These are phyloP conservation scores for Hanseniaspora pseudoguilliermondii DNA, from an alignment of 805 yeast species.

Conservation along the genomic window DNA sequence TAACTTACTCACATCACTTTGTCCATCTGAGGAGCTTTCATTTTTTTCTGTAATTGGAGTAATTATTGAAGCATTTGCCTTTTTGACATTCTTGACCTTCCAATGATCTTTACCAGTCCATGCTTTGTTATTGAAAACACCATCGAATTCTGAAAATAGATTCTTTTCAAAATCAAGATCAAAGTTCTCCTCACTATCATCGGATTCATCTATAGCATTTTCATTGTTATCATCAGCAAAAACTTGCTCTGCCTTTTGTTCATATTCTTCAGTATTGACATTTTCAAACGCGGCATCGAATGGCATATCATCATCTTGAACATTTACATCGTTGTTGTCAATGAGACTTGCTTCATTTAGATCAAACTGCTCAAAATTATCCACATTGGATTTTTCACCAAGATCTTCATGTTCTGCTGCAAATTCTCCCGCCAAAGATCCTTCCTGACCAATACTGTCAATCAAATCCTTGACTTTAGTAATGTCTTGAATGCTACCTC, in stretches of 20 bases:
- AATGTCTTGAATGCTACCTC: slow-evolving; percentile 44
- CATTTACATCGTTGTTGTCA: background rate
- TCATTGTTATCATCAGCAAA: slow-evolving; percentile 17
- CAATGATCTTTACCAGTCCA: slow-evolving; percentile 95
- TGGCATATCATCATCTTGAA: slow-evolving; percentile 21
- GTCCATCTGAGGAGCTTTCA: background rate
- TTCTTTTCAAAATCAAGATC: slow-evolving; percentile 37
- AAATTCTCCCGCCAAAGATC: slow-evolving; percentile 22
- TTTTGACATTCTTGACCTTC: slow-evolving; percentile 58
- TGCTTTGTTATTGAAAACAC: slow-evolving; percentile 41
- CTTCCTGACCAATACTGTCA: slow-evolving; percentile 24
- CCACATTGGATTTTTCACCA: slow-evolving; percentile 10
- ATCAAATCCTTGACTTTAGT: slow-evolving; percentile 38
- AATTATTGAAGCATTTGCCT: slow-evolving; percentile 9
- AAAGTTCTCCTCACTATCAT: slow-evolving; percentile 16
- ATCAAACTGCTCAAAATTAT: slow-evolving; percentile 20
- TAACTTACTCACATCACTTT: background rate
- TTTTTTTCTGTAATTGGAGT: slow-evolving; percentile 1
- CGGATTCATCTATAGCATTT: slow-evolving; percentile 19
- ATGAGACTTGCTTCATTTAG: slow-evolving; percentile 15
- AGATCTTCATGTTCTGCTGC: background rate
- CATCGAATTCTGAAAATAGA: slow-evolving; percentile 71
- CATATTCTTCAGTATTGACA: slow-evolving; percentile 19
- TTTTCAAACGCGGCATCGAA: slow-evolving; percentile 17
- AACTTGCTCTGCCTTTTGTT: slow-evolving; percentile 14